Evolutionary conservation across 345 rosid species (phyloP), one percentile per base, ranked within the genome.

Genomic region (Cardiospermum halicacabum): DNA sequence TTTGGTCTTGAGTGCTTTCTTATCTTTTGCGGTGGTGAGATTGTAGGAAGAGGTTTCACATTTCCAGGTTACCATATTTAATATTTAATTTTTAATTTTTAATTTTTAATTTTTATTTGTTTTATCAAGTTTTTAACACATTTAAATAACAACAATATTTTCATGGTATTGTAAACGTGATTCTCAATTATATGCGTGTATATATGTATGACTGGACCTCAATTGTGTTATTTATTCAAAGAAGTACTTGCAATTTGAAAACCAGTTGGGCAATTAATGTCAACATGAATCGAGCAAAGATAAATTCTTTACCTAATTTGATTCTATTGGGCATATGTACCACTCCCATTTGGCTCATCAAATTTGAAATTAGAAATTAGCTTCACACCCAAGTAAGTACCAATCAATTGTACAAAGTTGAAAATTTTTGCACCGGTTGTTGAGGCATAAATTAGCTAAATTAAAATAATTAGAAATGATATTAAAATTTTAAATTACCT

Each of bases 1-100:
- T 77, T 84, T 63, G 84, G 87, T 30, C 60, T 84, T 3, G 85
- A 83, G 64, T 83, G 85, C 72, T 76, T 69, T 67, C 78, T 78
- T 3, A 78, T 83, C 83, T 81, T 59, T 55, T 81, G 67, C 31
- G 82, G 74, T 4, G 85, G 85, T 54, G 82, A 81, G 69, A 69
- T 81, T 30, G 74, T 77, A 25, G 89, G 86, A 58, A 73, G 86
- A 64, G 89, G 86, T 13, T 77, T 81, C 51, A 81, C 81, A 9
- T 21, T 81, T 72, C 77, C 81, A 7, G 81, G 88, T n/a, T 84
- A 81, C 64, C 25, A 73, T 45, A 72, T 75, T 62, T 75, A 31
- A 72, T 28, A 3, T 34, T 34, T 34, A 3, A 3, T 9, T 34
- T 34, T 34, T 34, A 3, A 3, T 34, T 34, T 34, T 9, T 34